These are phyloP conservation scores for Botrytis hyacinthi DNA, from an alignment of 2,329 filamentous ascomycete species.

Conservation along the genomic window DNA sequence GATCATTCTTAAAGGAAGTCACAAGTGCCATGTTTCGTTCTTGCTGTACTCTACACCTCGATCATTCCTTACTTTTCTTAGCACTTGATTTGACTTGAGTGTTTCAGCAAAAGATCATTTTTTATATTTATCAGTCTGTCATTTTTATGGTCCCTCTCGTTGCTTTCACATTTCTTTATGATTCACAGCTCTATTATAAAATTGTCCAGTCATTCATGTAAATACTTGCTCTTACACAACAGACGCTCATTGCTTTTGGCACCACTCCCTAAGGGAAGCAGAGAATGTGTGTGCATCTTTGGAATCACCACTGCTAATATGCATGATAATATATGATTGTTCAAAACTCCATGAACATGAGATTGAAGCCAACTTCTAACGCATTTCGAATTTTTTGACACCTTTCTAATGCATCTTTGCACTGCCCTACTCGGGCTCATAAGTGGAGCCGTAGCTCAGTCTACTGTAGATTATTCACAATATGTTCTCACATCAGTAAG, in stretches of 20 bases:
- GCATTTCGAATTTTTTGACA: not conserved
- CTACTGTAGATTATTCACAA: constrained; percentile 17
- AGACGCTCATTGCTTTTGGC: not conserved
- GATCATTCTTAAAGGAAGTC: constrained; percentile 11
- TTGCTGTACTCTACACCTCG: not conserved
- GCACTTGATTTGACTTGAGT: not conserved
- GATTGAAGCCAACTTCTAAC: not conserved
- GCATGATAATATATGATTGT: not conserved
- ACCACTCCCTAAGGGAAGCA: not conserved
- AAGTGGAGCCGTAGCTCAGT: not conserved
- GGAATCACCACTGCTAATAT: not conserved
- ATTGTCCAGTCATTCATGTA: not conserved
- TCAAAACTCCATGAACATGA: not conserved
- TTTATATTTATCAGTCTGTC: not conserved
- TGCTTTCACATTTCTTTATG: not conserved
- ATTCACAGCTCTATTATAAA: not conserved
- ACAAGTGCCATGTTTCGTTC: not conserved
- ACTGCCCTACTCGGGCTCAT: constrained; percentile 9
- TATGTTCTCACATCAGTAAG: constrained; percentile 21
- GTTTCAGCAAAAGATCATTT: not conserved
- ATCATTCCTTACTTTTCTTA: not conserved
- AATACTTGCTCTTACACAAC: not conserved
- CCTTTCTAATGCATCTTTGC: constrained; percentile 10
- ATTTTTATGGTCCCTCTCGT: not conserved
- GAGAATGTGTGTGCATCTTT: not conserved